A percentile compares a stretch with the other conserved stretches of the same genome.
Conservation (phyloP, 768 basidiomycete species). For the Sistotremastrum suecicum region DNA sequence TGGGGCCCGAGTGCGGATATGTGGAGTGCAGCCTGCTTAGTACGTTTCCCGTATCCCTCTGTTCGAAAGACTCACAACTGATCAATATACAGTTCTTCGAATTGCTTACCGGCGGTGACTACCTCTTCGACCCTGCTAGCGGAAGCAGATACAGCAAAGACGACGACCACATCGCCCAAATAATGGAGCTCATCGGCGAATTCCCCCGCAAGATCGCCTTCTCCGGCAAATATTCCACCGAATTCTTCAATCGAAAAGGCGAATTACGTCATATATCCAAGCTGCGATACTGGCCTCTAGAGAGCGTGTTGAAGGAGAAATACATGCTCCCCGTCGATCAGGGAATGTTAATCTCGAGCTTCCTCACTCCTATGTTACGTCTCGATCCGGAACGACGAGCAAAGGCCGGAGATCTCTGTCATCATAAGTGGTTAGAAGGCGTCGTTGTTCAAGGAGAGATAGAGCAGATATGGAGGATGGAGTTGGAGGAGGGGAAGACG, state of each 20-base stretch:
- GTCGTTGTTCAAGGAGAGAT: conserved; percentile 83
- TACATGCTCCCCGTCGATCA: conserved; percentile 81
- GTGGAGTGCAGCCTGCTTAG: conserved; percentile 93
- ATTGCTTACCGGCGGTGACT: conserved; percentile 91
- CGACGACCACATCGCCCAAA: conserved; percentile 95
- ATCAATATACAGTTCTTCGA: conserved; percentile 61
- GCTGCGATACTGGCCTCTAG: conserved; percentile 82
- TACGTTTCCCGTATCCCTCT: conserved; percentile 18
- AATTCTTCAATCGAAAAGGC: conserved; percentile 91
- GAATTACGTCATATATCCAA: conserved; percentile 93
- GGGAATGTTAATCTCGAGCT: conserved; percentile 66
- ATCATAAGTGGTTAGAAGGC: conserved; percentile 80
- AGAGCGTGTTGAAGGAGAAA: conserved; percentile 79
- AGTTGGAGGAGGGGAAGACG: conserved; percentile 32
- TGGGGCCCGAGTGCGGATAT: conserved; percentile 95
- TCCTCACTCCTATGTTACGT: conserved; percentile 82
- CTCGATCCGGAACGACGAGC: conserved; percentile 83
- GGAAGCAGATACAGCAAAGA: conserved; percentile 93
- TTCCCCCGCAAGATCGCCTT: conserved; percentile 74
- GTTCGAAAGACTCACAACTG: neutral
- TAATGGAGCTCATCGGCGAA: conserved; percentile 91
- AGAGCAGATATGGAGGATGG: conserved; percentile 57
- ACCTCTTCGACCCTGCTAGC: conserved; percentile 93
- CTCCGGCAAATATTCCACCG: conserved; percentile 82
- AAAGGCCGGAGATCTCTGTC: conserved; percentile 70